Evolutionary conservation across 1,284 basidiomycete species (phyloP), one percentile per base, ranked within the genome.

Genomic region (Polyporus tsugae): DNA sequence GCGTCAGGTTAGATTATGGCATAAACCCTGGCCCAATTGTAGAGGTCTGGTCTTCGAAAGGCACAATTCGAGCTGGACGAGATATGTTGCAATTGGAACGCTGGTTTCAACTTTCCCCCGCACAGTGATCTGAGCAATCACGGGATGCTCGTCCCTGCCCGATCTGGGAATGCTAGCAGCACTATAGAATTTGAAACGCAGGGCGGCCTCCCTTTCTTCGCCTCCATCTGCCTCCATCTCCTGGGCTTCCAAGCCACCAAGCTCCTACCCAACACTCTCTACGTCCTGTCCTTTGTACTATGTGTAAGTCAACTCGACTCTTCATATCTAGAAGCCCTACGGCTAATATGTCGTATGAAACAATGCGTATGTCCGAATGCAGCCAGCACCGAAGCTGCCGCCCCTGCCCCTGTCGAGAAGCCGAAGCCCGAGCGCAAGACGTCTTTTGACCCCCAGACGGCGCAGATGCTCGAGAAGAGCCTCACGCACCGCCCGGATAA

Each of bases 401-500:
- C 70, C 63, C 69, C 66, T 11, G 35, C 70, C 63, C 69, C 65
- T 17, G 22, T 25, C 39, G 29, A 52, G 57, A 64, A 52, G 42
- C 74, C 75, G 4, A 72, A 67, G 59, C 75, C 75, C 13, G 64
- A 62, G 44, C 81, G 82, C 65, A 77, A 80, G 72, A 70, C 73
- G 42, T 81, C 82, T 42, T 66, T 86, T 65, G 84, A 85, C 73
- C 80, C 82, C 58, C 77, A 78, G 42, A 81, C 83, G 13, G 75
- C 81, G 55, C 73, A 83, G 65, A 83, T 82, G 73, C 83, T 93
- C 65, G 91, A 92, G 80, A 87, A 85, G 76, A 82, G 85, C 58
- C 82, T 92, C 63, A 82, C 80, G 53, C 81, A 85, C 36, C 83
- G 92, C 44, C 86, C 89, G 10, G 85, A 88, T 17, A 88, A 89